Evolutionary conservation across 768 basidiomycete genomes (phyloP), one percentile per base, ranked within the genome.

Genomic region (Arthromyces matolae): DNA sequence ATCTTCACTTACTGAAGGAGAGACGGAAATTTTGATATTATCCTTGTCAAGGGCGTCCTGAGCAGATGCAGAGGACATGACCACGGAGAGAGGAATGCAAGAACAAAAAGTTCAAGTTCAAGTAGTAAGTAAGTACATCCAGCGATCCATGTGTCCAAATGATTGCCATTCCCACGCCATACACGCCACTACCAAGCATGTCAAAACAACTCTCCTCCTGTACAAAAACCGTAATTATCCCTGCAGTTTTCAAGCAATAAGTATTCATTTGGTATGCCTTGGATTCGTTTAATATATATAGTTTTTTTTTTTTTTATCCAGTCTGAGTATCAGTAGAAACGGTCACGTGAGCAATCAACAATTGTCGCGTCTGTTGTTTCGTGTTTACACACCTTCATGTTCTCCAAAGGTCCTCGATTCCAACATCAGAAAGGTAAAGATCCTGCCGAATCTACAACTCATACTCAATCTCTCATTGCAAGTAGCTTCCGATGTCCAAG

Each of bases 401-500:
- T 81, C 51, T 64, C 73, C 29, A 76, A 67, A 57, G 78, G 76
- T 2, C 60, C 76, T 5, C 64, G 79, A 18, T 79, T 79, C 57
- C 60, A 68, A 10, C 66, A 64, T 23, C 55, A 59, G 35, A 75
- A 75, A 58, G 53, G 70, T 78, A 55, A 33, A 56, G 46, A 16
- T 25, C 37, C 39, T 8, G 36, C 16, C 16, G 1, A 5, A 8
- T 25, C 20, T 32, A 10, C 25, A 27, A 27, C 22, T 4, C 19
- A 16, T 13, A 24, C 42, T 31, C 31, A 10, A 32, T 20, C 23
- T 22, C 18, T 29, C 25, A 13, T 50, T n/a, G n/a, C n/a, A n/a
- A n/a, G n/a, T n/a, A 80, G 79, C 63, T 1, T 62, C 77, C 16
- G 79, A 79, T 25, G 71, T 76, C 4, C 80, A 79, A 14, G 79